Base-by-base conservation (phyloP, 495 filamentous ascomycete species). In the Cudoniella acicularis region DNA sequence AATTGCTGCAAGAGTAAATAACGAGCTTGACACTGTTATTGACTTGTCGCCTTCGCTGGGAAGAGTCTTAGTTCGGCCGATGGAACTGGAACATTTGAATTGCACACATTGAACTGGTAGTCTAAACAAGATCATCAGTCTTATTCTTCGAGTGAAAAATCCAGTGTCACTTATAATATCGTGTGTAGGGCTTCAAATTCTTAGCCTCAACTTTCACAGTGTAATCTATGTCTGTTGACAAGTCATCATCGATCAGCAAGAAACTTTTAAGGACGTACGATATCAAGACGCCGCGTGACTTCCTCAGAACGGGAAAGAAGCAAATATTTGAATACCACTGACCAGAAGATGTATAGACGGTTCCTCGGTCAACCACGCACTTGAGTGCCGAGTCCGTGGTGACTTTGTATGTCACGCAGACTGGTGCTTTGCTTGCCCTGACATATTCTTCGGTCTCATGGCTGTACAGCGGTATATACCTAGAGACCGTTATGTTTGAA, bases 181-280 rank as follows among this genome's bases (percentile, higher is more conserved):
- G 3, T 55, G 47, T 49, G 17, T 22, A 45, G 43, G 46, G 78
- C 64, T 79, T 66, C 17, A 88, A 64, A 10, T 76, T 75, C 55
- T 65, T 69, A 0, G 85, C 85, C 67, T 87, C 85, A 27, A 88
- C 79, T 75, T 89, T 88, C 27, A 88, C 74, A 16, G 86, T 89
- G 62, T 83, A 89, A 61, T 89, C 86, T 24, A 89, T 78, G 69
- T 89, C n/a, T n/a, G n/a, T n/a, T n/a, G n/a, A n/a, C n/a, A n/a
- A n/a, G n/a, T n/a, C n/a, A n/a, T n/a, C n/a, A n/a, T n/a, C n/a
- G n/a, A n/a, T n/a, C n/a, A n/a, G n/a, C n/a, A n/a, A n/a, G n/a
- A n/a, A n/a, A n/a, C n/a, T n/a, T n/a, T n/a, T n/a, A n/a, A n/a
- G n/a, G n/a, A n/a, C n/a, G n/a, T n/a, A n/a, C n/a, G n/a, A n/a